These are phyloP conservation scores for Aspergillus sp. DNA, from an alignment of 2,329 filamentous ascomycete genomes.

Conservation along the genomic window DNA sequence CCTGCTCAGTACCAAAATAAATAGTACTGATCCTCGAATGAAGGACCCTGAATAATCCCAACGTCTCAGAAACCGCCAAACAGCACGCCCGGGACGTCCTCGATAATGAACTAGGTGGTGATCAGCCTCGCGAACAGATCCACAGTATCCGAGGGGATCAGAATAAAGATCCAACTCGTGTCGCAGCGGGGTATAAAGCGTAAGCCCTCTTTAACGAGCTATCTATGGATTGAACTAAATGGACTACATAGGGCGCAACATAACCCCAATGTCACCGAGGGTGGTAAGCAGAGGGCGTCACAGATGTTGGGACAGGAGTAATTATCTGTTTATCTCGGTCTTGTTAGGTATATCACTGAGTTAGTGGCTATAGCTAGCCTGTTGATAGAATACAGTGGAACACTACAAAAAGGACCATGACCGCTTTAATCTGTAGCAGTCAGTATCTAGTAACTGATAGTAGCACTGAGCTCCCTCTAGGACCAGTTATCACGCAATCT, in stretches of 20 bases:
- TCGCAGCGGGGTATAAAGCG: not conserved
- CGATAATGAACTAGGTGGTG: not conserved
- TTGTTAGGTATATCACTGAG: too few relatives aligned
- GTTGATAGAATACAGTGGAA: too few relatives aligned
- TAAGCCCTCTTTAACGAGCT: not conserved
- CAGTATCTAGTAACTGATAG: too few relatives aligned
- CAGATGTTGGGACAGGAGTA: too few relatives aligned
- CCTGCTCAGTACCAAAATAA: not conserved
- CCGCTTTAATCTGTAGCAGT: too few relatives aligned
- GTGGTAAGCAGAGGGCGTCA: not conserved
- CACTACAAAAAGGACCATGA: too few relatives aligned
- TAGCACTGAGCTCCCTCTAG: too few relatives aligned
- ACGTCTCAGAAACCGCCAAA: not conserved
- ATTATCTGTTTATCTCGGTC: too few relatives aligned
- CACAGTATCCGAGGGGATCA: not conserved
- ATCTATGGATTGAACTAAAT: not conserved
- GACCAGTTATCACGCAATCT: too few relatives aligned
- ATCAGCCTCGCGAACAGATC: not conserved
- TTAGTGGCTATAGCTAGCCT: too few relatives aligned
- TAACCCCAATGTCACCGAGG: not conserved
- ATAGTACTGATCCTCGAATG: not conserved
- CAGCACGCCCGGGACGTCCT: not conserved
- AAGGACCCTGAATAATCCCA: not conserved
- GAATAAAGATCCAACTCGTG: not conserved
- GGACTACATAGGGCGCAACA: not conserved